These are phyloP conservation scores for carrot (Daucus carota) DNA, from an alignment of 129 eudicot genomes.

Conservation along the genomic window DNA sequence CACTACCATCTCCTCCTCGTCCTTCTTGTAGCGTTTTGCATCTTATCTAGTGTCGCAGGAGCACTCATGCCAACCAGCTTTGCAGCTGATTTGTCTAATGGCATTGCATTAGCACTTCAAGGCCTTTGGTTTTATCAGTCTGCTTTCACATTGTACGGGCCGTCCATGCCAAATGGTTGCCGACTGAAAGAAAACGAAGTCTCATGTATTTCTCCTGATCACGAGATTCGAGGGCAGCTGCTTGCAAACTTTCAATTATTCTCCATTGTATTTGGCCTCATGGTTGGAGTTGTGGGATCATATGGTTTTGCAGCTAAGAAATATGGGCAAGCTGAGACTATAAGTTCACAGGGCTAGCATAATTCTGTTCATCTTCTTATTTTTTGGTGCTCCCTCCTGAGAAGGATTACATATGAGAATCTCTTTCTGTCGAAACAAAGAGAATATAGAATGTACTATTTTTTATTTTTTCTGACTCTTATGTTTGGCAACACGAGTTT, in stretches of 20 bases:
- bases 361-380: background rate
- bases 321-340: slow-evolving; percentile 23
- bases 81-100: slow-evolving; percentile 59
- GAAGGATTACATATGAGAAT: no score
- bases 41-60: slow-evolving; percentile 46
- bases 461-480: background rate
- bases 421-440: background rate
- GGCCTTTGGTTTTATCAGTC: slow-evolving; percentile 94
- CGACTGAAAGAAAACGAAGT: slow-evolving; percentile 34
- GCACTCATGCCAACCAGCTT: slow-evolving; percentile 77
- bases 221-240: slow-evolving; percentile 59
- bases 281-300: slow-evolving; percentile 46
- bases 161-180: slow-evolving; percentile 88
- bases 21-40: slow-evolving; percentile 67
- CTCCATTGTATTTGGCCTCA: slow-evolving; percentile 48
- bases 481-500: background rate
- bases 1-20: slow-evolving; percentile 82
- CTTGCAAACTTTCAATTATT: slow-evolving; percentile 83
- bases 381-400: background rate
- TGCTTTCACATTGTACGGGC: slow-evolving; percentile 82
- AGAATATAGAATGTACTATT: background rate
- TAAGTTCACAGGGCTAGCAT: slow-evolving; percentile 14
- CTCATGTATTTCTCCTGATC: slow-evolving; percentile 36
- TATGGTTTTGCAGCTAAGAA: slow-evolving; percentile 43
- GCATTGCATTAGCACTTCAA: slow-evolving; percentile 75